Base-by-base conservation (phyloP, 305 asterid genomes). In the Fraxinus paxiana region DNA sequence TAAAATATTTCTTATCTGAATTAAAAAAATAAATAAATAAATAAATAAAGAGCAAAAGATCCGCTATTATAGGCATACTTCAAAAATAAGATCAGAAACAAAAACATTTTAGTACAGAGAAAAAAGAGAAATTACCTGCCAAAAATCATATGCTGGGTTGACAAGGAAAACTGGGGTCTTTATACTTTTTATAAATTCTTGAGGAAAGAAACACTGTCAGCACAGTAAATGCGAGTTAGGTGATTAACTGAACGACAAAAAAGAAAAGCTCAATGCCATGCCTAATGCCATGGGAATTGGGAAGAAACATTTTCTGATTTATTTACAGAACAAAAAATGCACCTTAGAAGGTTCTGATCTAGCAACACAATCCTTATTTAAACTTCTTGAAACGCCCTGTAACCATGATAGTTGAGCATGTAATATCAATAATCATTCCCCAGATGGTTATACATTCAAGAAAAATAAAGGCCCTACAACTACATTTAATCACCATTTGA, bases 151-250 rank as follows among this genome's bases (percentile, higher is more conserved):
- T 59, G 95, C 91, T 38, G 98, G 94, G 82, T 95, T 89, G 87
- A 92, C 97, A 20, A 95, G 92, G 89, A 95, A 95, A 80, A 93
- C 75, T 30, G 98, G 98, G 73, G 98, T 91, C 90, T 89, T 87
- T 75, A 95, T 89, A 77, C 84, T 81, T 84, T 84, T 83, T 67
- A 95, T 80, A 85, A 93, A 93, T 84, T 92, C 95, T 91, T 87
- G 91, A 78, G 98, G 97, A 76, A 95, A 95, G 90, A 93, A 93
- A 88, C 98, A 95, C 98, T 95, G 90, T 61, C 46, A 83, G 63
- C 84, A 80, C 77, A 65, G 74, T 75, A 70, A 76, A 73, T 26
- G 74, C 59, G 74, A 63, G 80, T 79, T 28, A 31, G 78, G 38
- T 69, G 71, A 46, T 24, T 31, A 61, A 78, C 41, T 56, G 73